Evolutionary conservation across 257 asterid genomes (phyloP).

Genomic region (Ajuga chamaepitys): DNA sequence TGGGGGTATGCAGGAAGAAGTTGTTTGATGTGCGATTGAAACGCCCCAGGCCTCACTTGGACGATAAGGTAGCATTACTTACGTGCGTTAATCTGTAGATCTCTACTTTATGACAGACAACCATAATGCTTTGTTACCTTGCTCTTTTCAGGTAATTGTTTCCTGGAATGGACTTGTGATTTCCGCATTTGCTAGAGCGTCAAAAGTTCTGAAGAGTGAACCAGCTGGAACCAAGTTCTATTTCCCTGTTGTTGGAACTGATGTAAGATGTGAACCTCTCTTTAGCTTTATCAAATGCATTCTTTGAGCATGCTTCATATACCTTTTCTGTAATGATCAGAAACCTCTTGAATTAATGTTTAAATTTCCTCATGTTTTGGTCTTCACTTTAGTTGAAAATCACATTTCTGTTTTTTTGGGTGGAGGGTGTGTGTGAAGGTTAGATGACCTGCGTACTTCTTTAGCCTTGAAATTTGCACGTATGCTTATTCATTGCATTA

Average conservation of each 20-base stretch:
- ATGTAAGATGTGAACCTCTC: slow-evolving; percentile 38
- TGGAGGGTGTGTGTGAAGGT: too few species aligned
- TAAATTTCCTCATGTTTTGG: background rate
- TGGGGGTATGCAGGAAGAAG: slow-evolving; percentile 55
- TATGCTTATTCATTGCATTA: background rate
- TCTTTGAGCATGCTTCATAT: background rate
- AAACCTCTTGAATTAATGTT: background rate
- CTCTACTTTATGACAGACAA: background rate
- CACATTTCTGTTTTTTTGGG: background rate
- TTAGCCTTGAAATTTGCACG: background rate
- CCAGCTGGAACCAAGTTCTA: slow-evolving; percentile 48
- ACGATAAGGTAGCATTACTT: slow-evolving; percentile 64
- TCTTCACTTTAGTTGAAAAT: too few species aligned
- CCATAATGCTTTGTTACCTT: background rate
- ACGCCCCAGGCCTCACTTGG: slow-evolving; percentile 85
- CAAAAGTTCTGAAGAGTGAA: slow-evolving; percentile 68
- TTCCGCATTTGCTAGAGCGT: slow-evolving; percentile 89
- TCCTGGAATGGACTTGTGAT: slow-evolving; percentile 96
- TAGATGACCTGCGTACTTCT: too few species aligned
- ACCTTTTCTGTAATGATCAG: background rate
- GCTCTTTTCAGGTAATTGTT: slow-evolving; percentile 65
- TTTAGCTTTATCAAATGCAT: background rate
- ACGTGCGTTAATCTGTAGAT: background rate
- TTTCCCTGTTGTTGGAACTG: slow-evolving; percentile 65
- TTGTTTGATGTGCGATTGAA: slow-evolving; percentile 53